Conservation (phyloP, 2,329 filamentous ascomycete species). For the Harringtonia aguacate region DNA sequence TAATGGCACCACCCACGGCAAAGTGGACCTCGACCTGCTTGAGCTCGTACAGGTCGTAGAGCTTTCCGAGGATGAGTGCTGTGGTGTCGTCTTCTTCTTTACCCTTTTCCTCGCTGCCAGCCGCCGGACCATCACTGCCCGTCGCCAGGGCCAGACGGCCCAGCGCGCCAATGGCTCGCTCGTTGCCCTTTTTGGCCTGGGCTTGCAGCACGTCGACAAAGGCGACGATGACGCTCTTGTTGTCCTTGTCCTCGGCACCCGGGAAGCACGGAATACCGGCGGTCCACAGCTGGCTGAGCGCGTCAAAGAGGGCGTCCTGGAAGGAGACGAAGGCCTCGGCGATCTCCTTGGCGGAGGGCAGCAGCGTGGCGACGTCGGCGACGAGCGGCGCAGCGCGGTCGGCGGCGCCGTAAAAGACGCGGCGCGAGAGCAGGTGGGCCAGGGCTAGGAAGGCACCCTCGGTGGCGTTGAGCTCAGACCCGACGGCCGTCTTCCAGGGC, state of each 20-base stretch:
- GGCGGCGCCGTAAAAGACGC: slow-evolving; percentile 27
- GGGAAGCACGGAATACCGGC: slow-evolving; percentile 27
- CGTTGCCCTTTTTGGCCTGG: slow-evolving; percentile 69
- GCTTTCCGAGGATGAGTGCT: slow-evolving; percentile 48
- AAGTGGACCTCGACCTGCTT: slow-evolving; percentile 85
- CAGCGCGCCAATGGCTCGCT: slow-evolving; percentile 69
- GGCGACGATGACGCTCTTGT: slow-evolving; percentile 19
- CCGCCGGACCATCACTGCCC: slow-evolving; percentile 17
- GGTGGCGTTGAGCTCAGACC: slow-evolving; percentile 30
- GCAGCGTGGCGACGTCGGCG: not conserved
- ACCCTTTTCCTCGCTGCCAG: slow-evolving; percentile 12
- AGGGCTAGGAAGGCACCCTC: slow-evolving; percentile 37
- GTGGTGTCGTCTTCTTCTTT: not conserved
- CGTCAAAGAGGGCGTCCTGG: slow-evolving; percentile 32
- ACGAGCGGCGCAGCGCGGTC: not conserved
- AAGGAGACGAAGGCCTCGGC: slow-evolving; percentile 19
- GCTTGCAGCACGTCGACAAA: slow-evolving; percentile 53
- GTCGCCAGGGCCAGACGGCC: slow-evolving; percentile 57
- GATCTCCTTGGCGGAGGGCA: slow-evolving; percentile 11
- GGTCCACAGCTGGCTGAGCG: slow-evolving; percentile 32
- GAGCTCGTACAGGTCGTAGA: slow-evolving; percentile 73
- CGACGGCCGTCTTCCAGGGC: slow-evolving; percentile 39
- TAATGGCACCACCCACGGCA: slow-evolving; percentile 78
- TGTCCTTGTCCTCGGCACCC: slow-evolving; percentile 5
- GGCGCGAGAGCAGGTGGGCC: slow-evolving; percentile 31